Evolutionary conservation across 2,329 filamentous ascomycete species (phyloP), one percentile per base, ranked within the genome.

Genomic region (Paraphaeosphaeria minitans): DNA sequence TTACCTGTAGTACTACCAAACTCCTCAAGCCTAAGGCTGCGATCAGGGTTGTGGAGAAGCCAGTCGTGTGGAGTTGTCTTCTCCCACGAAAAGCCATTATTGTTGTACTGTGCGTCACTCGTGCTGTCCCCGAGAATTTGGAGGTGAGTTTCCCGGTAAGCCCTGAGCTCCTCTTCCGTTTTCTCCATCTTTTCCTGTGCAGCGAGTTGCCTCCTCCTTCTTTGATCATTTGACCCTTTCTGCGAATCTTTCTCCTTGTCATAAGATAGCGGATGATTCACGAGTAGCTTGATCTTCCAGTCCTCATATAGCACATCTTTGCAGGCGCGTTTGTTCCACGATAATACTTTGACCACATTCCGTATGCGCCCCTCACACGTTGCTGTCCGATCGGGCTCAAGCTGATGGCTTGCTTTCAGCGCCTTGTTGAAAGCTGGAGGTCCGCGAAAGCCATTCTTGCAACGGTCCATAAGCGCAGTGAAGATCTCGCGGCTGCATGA

Each of bases 231-330:
- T 14, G 49, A 56, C 22, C 60, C 63, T 35, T 65, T 65, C 56
- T 63, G 63, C 16, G 31, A 31, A 53, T 66, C 59, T 46, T 64
- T 66, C 51, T 64, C 58, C 24, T 53, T 59, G 47, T 62, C 59
- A 49, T 61, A 64, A 12, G 49, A 55, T 7, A 64, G 46, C 6
- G 63, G 63, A 52, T 61, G 58, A 50, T 66, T 66, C 9, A 64
- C 59, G 14, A 66, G 53, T 19, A 64, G 35, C 39, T 49, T 43
- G 21, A 64, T 61, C 49, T 64, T 66, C 57, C 57, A 64, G 46
- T 66, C 61, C 39, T 66, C 63, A 35, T 61, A 64, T 39, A 64
- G 46, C 21, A 66, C 57, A 59, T 64, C 64, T 37, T 61, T 61
- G 39, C 62, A 66, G 29, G 59, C 62, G 33, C 61, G 58, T 48